phyloP scores from a whole-genome alignment of 2,329 filamentous ascomycete species.

The Thielaviopsis punctulata region DNA sequence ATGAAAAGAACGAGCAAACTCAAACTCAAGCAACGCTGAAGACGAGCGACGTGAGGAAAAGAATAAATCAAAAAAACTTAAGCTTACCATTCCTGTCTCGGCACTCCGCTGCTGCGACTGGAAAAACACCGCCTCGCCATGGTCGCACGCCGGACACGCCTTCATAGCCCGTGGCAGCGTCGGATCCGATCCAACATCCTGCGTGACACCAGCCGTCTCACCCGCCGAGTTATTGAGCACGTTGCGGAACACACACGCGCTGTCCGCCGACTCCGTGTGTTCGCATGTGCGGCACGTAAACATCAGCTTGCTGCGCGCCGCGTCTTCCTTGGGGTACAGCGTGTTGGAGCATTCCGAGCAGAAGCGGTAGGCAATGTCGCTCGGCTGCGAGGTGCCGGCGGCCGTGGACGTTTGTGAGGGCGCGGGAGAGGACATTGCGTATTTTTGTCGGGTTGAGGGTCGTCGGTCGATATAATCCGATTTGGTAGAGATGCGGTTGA shows the following conservation, averaged over 20 bases:
- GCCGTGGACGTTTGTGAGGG: slow-evolving; percentile 18
- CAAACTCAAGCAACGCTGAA: background rate
- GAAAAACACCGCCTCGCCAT: slow-evolving; percentile 92
- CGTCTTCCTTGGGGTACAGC: slow-evolving; percentile 92
- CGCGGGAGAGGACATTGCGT: slow-evolving; percentile 34
- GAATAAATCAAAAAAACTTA: background rate
- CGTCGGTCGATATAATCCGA: too few relatives aligned
- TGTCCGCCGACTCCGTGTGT: slow-evolving; percentile 71
- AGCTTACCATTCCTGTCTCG: slow-evolving; percentile 90
- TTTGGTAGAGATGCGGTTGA: slow-evolving; percentile 5
- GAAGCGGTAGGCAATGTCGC: slow-evolving; percentile 88
- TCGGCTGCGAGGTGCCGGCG: slow-evolving; percentile 37
- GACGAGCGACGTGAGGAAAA: background rate
- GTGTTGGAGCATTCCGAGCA: slow-evolving; percentile 99
- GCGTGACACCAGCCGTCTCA: slow-evolving; percentile 91
- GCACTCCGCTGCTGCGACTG: slow-evolving; percentile 94
- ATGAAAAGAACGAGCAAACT: background rate
- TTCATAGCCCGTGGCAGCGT: slow-evolving; percentile 87
- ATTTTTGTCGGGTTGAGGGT: too few relatives aligned
- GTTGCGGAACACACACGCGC: slow-evolving; percentile 90
- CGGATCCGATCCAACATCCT: slow-evolving; percentile 92
- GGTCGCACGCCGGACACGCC: slow-evolving; percentile 67
- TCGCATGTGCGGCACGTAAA: slow-evolving; percentile 94
- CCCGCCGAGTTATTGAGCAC: slow-evolving; percentile 79
- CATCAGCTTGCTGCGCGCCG: slow-evolving; percentile 64